Conservation (phyloP, 2,329 filamentous ascomycete genomes). For the Botrytis pseudocinerea region DNA sequence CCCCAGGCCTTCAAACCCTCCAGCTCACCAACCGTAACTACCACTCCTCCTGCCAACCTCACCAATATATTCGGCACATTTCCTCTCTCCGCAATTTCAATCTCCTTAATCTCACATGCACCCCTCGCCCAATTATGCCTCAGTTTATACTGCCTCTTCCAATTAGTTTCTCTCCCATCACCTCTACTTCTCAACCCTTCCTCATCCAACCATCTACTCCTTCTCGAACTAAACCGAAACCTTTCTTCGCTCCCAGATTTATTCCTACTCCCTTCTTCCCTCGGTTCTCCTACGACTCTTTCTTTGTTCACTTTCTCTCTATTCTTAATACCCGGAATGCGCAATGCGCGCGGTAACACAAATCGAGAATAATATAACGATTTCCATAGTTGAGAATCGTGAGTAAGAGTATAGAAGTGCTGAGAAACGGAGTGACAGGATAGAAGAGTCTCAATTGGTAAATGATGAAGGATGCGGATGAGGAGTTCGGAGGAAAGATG, state of each 20-base stretch:
- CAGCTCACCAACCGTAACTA: slow-evolving; percentile 71
- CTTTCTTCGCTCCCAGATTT: slow-evolving; percentile 26
- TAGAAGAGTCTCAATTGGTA: slow-evolving; percentile 70
- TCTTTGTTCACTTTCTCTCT: slow-evolving; percentile 26
- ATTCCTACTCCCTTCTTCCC: background rate
- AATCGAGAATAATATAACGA: slow-evolving; percentile 84
- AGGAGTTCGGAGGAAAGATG: slow-evolving; percentile 83
- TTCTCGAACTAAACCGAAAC: slow-evolving; percentile 46
- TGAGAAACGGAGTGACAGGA: slow-evolving; percentile 65
- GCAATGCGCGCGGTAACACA: slow-evolving; percentile 75
- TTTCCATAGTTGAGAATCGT: slow-evolving; percentile 90
- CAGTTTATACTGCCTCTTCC: slow-evolving; percentile 87
- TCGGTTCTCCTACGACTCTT: background rate
- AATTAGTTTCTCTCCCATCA: slow-evolving; percentile 56
- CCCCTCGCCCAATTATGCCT: slow-evolving; percentile 90
- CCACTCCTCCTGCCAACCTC: slow-evolving; percentile 72
- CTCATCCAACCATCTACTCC: slow-evolving; percentile 51
- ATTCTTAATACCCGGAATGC: slow-evolving; percentile 66
- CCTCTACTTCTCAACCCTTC: slow-evolving; percentile 35
- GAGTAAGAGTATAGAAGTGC: slow-evolving; percentile 70
- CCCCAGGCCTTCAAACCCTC: slow-evolving; percentile 79
- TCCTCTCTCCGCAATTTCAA: slow-evolving; percentile 48
- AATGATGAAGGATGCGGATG: slow-evolving; percentile 76
- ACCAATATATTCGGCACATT: slow-evolving; percentile 64
- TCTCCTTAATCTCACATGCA: slow-evolving; percentile 75